A percentile compares a stretch with the other conserved stretches of the same genome.
phyloP scores from a whole-genome alignment of 2,329 filamentous ascomycete genomes.

The Apiospora arundinis region DNA sequence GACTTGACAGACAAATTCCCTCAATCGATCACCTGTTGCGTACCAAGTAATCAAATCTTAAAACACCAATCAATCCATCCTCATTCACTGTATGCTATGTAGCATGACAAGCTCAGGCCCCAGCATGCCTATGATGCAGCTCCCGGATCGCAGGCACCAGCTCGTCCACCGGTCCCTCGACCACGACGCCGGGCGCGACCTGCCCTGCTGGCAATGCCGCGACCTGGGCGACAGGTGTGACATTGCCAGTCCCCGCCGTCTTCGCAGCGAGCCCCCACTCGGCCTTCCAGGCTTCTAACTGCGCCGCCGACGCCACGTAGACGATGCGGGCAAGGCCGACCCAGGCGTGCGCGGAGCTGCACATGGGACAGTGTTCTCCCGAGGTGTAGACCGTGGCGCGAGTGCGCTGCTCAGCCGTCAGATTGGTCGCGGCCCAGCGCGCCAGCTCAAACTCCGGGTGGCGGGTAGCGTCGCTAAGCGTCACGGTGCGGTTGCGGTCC shows the following conservation, averaged over 20 bases:
- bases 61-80: not conserved
- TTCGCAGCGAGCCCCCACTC: constrained; percentile 22
- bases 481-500: constrained; percentile 31
- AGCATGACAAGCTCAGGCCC: not conserved
- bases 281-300: constrained; percentile 27
- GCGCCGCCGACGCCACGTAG: constrained; percentile 30
- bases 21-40: too few relatives aligned
- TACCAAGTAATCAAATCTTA: constrained; percentile 1
- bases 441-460: constrained; percentile 34
- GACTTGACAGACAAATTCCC: too few relatives aligned
- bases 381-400: constrained; percentile 32
- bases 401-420: constrained; percentile 23
- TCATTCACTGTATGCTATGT: not conserved
- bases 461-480: constrained; percentile 28
- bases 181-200: constrained; percentile 27
- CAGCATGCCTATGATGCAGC: constrained; percentile 29
- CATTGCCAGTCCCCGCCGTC: constrained; percentile 17
- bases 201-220: constrained; percentile 20
- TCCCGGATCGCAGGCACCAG: constrained; percentile 29
- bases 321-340: constrained; percentile 31
- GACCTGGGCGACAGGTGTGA: constrained; percentile 25
- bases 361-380: constrained; percentile 34
- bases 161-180: constrained; percentile 30
- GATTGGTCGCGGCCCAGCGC: constrained; percentile 29
- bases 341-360: constrained; percentile 31